phyloP scores from a whole-genome alignment of 192 early-diverging fungal species.

The Podila verticillata region DNA sequence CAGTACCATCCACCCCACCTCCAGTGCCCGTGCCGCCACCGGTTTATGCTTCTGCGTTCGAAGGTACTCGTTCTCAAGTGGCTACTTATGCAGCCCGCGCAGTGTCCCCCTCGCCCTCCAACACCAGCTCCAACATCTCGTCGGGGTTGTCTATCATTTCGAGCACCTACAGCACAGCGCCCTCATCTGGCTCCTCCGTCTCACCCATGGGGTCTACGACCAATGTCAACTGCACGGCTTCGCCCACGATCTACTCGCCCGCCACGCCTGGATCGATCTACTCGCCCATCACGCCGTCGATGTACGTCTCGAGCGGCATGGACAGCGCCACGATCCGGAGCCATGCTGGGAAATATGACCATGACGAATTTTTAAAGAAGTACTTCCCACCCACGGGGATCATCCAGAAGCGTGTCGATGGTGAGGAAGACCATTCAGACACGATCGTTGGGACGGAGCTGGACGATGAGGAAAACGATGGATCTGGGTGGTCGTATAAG shows the following conservation, averaged over 20 bases:
- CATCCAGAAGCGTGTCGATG: background rate
- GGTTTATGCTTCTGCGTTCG: background rate
- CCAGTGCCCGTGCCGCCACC: background rate
- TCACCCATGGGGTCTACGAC: slow-evolving; percentile 6
- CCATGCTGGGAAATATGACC: background rate
- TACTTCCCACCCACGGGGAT: background rate
- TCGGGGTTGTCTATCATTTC: slow-evolving; percentile 3
- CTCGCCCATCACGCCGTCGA: background rate
- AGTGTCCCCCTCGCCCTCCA: slow-evolving; percentile 15
- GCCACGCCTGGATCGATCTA: slow-evolving; percentile 3
- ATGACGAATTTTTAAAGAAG: background rate
- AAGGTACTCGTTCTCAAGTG: background rate
- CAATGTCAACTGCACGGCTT: background rate
- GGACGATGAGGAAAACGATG: background rate
- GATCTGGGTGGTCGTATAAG: background rate
- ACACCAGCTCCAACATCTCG: slow-evolving; percentile 15
- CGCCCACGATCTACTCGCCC: slow-evolving; percentile 2
- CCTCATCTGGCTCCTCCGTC: background rate
- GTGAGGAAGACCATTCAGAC: background rate
- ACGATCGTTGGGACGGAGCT: too few relatives aligned
- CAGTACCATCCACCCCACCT: background rate
- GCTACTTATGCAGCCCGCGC: background rate
- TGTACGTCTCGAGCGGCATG: background rate
- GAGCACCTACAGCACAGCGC: background rate
- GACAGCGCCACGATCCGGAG: background rate